Percentiles rank a stretch among this genome's conserved stretches.
phyloP scores from a whole-genome alignment of 805 yeast genomes.

The Schwanniomyces occidentalis region DNA sequence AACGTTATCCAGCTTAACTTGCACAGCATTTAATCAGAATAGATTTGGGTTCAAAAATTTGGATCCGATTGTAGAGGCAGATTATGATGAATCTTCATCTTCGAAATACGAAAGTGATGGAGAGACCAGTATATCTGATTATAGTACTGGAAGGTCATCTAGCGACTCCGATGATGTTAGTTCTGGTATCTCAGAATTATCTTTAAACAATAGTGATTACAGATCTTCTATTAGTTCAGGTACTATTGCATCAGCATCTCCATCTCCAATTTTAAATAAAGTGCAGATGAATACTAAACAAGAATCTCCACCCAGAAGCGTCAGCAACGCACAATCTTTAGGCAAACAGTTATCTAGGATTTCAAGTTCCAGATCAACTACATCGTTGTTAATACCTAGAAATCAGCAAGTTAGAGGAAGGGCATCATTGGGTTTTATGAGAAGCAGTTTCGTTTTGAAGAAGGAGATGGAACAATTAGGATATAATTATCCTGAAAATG shows the following conservation, averaged over 20 bases:
- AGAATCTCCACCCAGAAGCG: conserved; percentile 12
- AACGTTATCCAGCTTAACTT: conserved; percentile 1
- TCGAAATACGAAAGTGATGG: conserved; percentile 34
- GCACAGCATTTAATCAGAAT: conserved; percentile 21
- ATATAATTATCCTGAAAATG: conserved; percentile 32
- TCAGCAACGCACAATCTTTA: conserved; percentile 14
- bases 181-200: conserved; percentile 34
- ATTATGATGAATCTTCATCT: conserved; percentile 27
- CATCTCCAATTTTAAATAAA: conserved; percentile 9
- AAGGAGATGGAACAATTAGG: conserved; percentile 39
- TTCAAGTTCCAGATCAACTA: conserved; percentile 10
- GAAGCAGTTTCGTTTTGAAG: conserved; percentile 42
- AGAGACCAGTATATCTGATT: conserved; percentile 16
- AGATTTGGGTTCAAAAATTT: conserved; percentile 32
- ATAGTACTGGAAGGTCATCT: conserved; percentile 14
- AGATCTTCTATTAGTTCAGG: conserved; percentile 38
- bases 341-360: conserved; percentile 3
- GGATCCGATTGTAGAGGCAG: conserved; percentile 40
- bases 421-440: conserved; percentile 46
- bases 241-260: conserved; percentile 21
- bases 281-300: conserved; percentile 14
- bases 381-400: conserved; percentile 9
- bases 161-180: conserved; percentile 20
- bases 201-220: conserved; percentile 40
- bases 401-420: conserved; percentile 17